Conservation (phyloP, 129 eudicot species). For the Flaveria linearis region DNA sequence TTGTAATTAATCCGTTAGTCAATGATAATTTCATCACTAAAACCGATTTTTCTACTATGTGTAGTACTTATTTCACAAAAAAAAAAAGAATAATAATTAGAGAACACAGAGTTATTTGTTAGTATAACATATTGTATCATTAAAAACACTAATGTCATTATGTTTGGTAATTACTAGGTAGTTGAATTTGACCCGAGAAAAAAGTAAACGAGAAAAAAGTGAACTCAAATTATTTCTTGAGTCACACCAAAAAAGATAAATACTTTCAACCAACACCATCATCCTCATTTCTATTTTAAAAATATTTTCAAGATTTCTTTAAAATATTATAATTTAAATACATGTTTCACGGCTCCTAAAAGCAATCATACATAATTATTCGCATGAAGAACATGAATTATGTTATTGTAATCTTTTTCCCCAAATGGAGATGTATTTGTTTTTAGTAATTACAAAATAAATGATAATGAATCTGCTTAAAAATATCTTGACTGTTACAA, state of each 20-base stretch:
- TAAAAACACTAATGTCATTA: background rate
- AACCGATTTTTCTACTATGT: too few species aligned
- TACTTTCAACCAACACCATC: conserved; percentile 46
- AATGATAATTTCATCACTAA: too few species aligned
- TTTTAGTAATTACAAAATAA: background rate
- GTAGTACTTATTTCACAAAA: too few species aligned
- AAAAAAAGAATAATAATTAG: too few species aligned
- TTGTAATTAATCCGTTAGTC: too few species aligned
- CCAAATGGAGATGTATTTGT: background rate
- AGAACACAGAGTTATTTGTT: too few species aligned
- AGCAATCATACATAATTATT: conserved; percentile 37
- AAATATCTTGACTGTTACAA: background rate
- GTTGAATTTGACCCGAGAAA: conserved; percentile 32
- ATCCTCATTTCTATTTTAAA: conserved; percentile 25
- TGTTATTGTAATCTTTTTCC: background rate
- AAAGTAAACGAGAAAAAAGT: conserved; percentile 18
- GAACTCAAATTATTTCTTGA: conserved; percentile 34
- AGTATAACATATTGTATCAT: too few species aligned
- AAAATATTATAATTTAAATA: conserved; percentile 13
- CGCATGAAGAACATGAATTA: conserved; percentile 31
- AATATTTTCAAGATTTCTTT: conserved; percentile 5
- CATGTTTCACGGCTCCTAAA: conserved; percentile 20
- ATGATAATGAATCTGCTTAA: background rate
- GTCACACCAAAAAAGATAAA: conserved; percentile 42
- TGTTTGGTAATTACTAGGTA: background rate